Percentiles rank a stretch among this genome's conserved stretches.
Evolutionary conservation across 257 asterid species (phyloP).

Genomic region (Lycium ferocissimum): DNA sequence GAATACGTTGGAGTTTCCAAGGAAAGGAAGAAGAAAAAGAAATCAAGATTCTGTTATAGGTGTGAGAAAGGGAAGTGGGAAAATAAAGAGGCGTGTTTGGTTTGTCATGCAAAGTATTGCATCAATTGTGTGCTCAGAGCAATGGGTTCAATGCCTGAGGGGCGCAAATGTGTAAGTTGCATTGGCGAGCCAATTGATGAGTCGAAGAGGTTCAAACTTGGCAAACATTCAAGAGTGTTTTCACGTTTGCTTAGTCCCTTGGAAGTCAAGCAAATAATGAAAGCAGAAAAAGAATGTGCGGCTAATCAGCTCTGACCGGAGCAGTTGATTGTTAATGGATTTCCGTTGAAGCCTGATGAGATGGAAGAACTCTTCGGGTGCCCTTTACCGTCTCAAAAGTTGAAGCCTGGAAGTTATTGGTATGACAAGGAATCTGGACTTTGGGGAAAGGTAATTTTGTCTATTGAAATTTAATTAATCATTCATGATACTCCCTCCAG

Average conservation of each 20-base stretch:
- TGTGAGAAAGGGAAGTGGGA: conserved; percentile 97
- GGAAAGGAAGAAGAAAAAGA: conserved; percentile 77
- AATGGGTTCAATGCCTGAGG: conserved; percentile 99
- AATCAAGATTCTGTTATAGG: conserved; percentile 71
- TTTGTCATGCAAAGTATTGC: conserved; percentile 83
- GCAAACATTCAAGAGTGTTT: conserved; percentile 74
- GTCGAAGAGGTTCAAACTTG: conserved; percentile 66
- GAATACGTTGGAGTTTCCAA: conserved; percentile 60
- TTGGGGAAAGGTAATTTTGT: conserved; percentile 82
- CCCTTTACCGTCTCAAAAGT: conserved; percentile 72
- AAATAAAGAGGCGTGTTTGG: conserved; percentile 79
- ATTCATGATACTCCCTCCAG: no score
- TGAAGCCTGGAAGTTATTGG: conserved; percentile 96
- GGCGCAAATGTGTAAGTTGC: conserved; percentile 92
- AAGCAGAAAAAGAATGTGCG: conserved; percentile 82
- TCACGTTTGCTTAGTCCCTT: conserved; percentile 80
- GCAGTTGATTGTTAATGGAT: conserved; percentile 85
- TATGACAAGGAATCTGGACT: conserved; percentile 94
- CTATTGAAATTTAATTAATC: background rate
- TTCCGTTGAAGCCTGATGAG: conserved; percentile 79
- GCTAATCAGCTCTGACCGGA: conserved; percentile 95
- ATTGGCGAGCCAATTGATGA: conserved; percentile 90
- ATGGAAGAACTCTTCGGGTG: conserved; percentile 89
- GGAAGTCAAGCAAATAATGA: conserved; percentile 92
- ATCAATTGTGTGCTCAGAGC: conserved; percentile 93